These are phyloP conservation scores for Coemansia brasiliensis DNA, from an alignment of 192 early-diverging fungal genomes.

Conservation along the genomic window DNA sequence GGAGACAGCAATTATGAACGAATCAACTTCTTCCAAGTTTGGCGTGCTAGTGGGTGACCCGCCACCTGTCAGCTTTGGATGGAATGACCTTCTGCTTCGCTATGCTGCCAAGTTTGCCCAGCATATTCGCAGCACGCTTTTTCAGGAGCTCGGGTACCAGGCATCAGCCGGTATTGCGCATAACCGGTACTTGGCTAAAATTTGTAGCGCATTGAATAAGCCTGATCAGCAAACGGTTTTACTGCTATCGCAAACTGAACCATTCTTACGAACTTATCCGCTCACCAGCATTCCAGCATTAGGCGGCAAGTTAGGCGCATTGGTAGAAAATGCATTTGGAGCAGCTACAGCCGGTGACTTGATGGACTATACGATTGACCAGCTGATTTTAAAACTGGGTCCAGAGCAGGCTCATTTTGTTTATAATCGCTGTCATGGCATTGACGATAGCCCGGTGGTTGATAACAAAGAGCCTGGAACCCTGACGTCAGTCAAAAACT, in stretches of 20 bases:
- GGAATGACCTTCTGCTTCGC: conserved; percentile 77
- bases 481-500: conserved; percentile 40
- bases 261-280: conserved; percentile 66
- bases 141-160: conserved; percentile 71
- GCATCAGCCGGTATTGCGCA: conserved; percentile 83
- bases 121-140: conserved; percentile 64
- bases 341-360: conserved; percentile 42
- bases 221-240: conserved; percentile 79
- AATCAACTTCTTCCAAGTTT: conserved; percentile 27
- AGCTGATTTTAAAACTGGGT: conserved; percentile 39
- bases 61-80: conserved; percentile 43
- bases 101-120: conserved; percentile 70
- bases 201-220: conserved; percentile 82
- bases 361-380: conserved; percentile 26
- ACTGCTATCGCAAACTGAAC: conserved; percentile 54
- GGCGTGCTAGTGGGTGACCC: conserved; percentile 56
- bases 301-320: conserved; percentile 82
- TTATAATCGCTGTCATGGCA: conserved; percentile 43
- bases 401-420: conserved; percentile 26
- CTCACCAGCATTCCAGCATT: conserved; percentile 79
- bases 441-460: conserved; percentile 44
- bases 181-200: conserved; percentile 83
- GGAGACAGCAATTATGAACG: conserved; percentile 19
- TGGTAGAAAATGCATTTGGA: conserved; percentile 64
- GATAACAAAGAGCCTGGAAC: conserved; percentile 36